phyloP scores from a whole-genome alignment of 2,329 filamentous ascomycete genomes.

The Ophiosphaerella korrae region DNA sequence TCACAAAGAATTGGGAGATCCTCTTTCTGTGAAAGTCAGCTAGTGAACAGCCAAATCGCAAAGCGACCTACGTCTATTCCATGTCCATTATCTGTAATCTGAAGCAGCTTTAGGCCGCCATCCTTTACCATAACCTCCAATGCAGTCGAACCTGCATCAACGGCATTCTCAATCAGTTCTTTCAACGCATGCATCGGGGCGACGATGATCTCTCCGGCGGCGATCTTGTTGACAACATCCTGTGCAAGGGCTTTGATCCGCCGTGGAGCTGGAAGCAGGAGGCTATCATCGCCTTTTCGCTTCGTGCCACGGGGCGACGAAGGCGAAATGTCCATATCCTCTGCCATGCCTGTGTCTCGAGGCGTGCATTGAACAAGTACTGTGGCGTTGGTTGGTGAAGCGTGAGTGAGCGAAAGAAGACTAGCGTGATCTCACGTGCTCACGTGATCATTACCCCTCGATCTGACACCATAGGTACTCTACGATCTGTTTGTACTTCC shows the following conservation, averaged over 20 bases:
- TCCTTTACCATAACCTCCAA: slow-evolving; percentile 93
- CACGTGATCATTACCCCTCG: slow-evolving; percentile 12
- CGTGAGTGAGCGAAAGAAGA: not conserved
- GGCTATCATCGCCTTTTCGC: slow-evolving; percentile 41
- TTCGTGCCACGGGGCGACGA: slow-evolving; percentile 43
- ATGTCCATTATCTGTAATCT: slow-evolving; percentile 96
- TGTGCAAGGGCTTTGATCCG: slow-evolving; percentile 78
- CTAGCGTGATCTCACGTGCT: slow-evolving; percentile 17
- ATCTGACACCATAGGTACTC: too few species aligned
- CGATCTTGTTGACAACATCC: slow-evolving; percentile 97
- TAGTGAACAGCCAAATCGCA: slow-evolving; percentile 2
- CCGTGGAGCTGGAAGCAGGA: slow-evolving; percentile 46
- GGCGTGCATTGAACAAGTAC: slow-evolving; percentile 1
- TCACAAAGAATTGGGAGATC: slow-evolving; percentile 92
- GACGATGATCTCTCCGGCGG: slow-evolving; percentile 96
- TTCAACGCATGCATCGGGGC: slow-evolving; percentile 95
- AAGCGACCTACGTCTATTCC: slow-evolving; percentile 77
- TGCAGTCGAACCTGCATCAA: slow-evolving; percentile 93
- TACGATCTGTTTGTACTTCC: not conserved
- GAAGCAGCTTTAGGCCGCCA: slow-evolving; percentile 89
- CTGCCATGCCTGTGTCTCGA: slow-evolving; percentile 24
- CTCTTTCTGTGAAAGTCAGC: slow-evolving; percentile 67
- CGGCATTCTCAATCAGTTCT: slow-evolving; percentile 94
- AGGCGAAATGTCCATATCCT: slow-evolving; percentile 36
- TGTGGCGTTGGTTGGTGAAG: slow-evolving; percentile 11